Percentiles rank a stretch among this genome's conserved stretches.
These are phyloP conservation scores for Russula vinacea DNA, from an alignment of 768 basidiomycete genomes.

Conservation along the genomic window DNA sequence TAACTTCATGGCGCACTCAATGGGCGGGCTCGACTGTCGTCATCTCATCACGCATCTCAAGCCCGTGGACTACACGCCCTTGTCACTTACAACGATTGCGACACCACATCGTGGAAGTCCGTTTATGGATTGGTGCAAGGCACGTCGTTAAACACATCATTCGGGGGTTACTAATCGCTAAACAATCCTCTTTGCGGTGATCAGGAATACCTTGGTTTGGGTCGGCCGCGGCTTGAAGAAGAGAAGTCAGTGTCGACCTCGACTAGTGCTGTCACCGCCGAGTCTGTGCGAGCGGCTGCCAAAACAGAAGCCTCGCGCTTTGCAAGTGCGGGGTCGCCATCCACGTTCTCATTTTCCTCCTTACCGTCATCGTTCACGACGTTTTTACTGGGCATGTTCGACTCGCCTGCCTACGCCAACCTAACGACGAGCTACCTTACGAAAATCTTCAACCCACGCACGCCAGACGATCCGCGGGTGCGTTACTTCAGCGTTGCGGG, in stretches of 20 bases:
- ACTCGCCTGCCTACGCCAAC: constrained; percentile 96
- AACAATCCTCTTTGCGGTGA: background rate
- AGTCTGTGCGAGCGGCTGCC: background rate
- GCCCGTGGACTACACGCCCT: constrained; percentile 77
- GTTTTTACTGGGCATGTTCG: constrained; percentile 81
- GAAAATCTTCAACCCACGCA: constrained; percentile 75
- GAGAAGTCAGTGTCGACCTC: background rate
- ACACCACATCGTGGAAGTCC: constrained; percentile 96
- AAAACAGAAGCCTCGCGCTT: background rate
- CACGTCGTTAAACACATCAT: constrained; percentile 39
- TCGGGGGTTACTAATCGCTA: background rate
- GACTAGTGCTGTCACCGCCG: background rate
- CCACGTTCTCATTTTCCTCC: constrained; percentile 50
- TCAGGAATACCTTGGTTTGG: constrained; percentile 90
- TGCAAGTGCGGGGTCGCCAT: constrained; percentile 24
- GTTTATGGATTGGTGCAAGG: constrained; percentile 99
- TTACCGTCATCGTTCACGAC: constrained; percentile 84
- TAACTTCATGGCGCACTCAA: constrained; percentile 94
- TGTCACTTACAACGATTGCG: constrained; percentile 83
- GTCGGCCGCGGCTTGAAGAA: constrained; percentile 34
- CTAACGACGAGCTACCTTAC: constrained; percentile 82
- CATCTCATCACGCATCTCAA: constrained; percentile 85
- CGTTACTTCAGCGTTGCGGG: constrained; percentile 93
- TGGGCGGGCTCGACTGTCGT: constrained; percentile 96
- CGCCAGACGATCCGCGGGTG: constrained; percentile 74